These are phyloP conservation scores for Nannochloropsis salina DNA, from an alignment of 108 stramenopile species.

Conservation along the genomic window DNA sequence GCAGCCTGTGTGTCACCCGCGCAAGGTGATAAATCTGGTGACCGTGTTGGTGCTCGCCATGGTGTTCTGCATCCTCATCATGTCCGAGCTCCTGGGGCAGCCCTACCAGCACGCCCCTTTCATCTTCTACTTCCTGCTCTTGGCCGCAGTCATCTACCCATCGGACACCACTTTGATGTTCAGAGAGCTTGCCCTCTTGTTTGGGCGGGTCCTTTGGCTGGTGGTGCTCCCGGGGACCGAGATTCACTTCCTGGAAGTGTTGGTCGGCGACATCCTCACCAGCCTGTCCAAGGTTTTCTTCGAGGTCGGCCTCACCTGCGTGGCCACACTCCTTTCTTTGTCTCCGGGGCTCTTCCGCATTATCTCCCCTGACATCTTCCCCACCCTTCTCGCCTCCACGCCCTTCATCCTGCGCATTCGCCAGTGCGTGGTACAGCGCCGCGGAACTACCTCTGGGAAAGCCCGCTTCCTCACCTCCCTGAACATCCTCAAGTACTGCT, in stretches of 20 bases:
- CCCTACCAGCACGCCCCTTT: slow-evolving; percentile 19
- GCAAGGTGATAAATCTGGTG: background rate
- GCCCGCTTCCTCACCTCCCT: slow-evolving; percentile 29
- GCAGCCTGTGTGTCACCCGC: slow-evolving; percentile 16
- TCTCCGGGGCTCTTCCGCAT: slow-evolving; percentile 16
- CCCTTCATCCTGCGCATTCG: slow-evolving; percentile 38
- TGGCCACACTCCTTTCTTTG: background rate
- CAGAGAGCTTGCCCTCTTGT: background rate
- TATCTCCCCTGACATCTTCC: background rate
- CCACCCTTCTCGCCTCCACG: background rate
- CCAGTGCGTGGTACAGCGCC: slow-evolving; percentile 42
- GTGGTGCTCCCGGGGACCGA: slow-evolving; percentile 42
- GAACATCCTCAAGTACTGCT: slow-evolving; percentile 44
- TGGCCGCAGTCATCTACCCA: background rate
- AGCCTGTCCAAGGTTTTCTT: slow-evolving; percentile 41
- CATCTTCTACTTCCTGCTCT: slow-evolving; percentile 5
- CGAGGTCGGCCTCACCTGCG: slow-evolving; percentile 35
- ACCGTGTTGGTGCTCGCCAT: background rate
- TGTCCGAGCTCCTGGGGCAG: slow-evolving; percentile 11
- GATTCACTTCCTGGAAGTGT: slow-evolving; percentile 45
- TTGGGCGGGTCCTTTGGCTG: background rate
- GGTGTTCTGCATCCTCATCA: background rate
- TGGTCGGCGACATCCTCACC: slow-evolving; percentile 42
- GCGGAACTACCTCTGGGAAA: slow-evolving; percentile 24
- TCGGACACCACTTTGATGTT: background rate